Evolutionary conservation across 768 basidiomycete genomes (phyloP), one percentile per base, ranked within the genome.

Genomic region (Phlegmacium glaucopus): DNA sequence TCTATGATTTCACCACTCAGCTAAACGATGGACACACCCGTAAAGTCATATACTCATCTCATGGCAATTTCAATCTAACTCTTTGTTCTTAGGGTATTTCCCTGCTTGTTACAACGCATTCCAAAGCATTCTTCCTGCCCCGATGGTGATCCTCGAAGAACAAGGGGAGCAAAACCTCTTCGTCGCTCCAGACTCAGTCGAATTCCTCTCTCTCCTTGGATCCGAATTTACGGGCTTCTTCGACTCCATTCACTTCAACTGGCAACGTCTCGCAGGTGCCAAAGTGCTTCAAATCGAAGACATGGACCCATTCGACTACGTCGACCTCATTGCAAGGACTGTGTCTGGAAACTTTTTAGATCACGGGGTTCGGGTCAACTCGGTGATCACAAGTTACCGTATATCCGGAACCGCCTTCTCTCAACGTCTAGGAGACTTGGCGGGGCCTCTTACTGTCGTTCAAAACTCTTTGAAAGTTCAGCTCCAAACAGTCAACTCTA

Each of bases 11-110:
- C 49, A 75, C 72, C 0, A 79, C 70, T 13, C 72, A 72, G 41
- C 53, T 85, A 38, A 84, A 85, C 55, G 82, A 84, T 56, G 83
- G 83, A 6, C 83, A 84, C 56, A 85, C 83, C 10, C 72, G 82
- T 79, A 61, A 28, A 17, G 37, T 6, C 13, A 4, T 27, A 11
- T 22, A 22, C 32, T 6, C 28, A 6, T 16, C 49, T 42, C 16
- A 15, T 44, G 26, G 17, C 16, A 11, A 9, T 16, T 5, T 35
- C n/a, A n/a, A n/a, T n/a, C n/a, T n/a, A n/a, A 32, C 18, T 17
- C 43, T 15, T 15, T n/a, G 22, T n/a, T 29, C 42, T 18, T 49
- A 82, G 79, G 75, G 16, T 83, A 79, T 74, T 74, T 78, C 64
- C 77, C 80, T 0, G 53, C 66, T 32, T 84, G 82, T 59, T 82